phyloP scores from a whole-genome alignment of 768 basidiomycete species.

The Russula abietina region DNA sequence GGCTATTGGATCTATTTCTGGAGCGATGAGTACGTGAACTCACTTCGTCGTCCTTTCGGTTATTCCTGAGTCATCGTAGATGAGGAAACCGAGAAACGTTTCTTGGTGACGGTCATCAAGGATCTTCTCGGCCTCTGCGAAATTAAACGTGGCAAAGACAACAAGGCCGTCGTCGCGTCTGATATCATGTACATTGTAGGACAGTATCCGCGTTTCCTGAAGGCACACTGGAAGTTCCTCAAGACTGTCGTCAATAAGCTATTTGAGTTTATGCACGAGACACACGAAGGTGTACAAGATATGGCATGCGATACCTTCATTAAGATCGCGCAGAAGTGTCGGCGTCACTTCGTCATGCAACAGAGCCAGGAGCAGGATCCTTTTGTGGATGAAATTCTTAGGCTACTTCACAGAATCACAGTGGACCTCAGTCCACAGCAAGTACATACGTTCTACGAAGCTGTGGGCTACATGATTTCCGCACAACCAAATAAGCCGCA shows the following conservation, averaged over 20 bases:
- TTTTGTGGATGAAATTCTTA: constrained; percentile 95
- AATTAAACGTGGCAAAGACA: constrained; percentile 98
- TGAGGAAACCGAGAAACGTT: constrained; percentile 98
- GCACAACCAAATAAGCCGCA: constrained; percentile 97
- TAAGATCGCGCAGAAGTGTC: constrained; percentile 98
- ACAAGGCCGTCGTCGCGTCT: constrained; percentile 97
- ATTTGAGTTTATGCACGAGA: constrained; percentile 99
- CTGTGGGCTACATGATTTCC: constrained; percentile 98
- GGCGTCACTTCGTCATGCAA: constrained; percentile 97
- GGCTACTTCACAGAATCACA: constrained; percentile 87
- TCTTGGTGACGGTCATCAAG: constrained; percentile 98
- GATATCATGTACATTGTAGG: constrained; percentile 99
- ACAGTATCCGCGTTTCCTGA: constrained; percentile 98
- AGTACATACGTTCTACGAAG: constrained; percentile 98
- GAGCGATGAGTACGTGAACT: constrained; percentile 85
- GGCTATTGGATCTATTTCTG: constrained; percentile 99
- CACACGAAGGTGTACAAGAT: constrained; percentile 98
- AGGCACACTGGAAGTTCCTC: constrained; percentile 99
- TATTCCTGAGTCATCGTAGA: constrained; percentile 42
- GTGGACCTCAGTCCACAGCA: constrained; percentile 92
- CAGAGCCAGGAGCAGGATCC: constrained; percentile 96
- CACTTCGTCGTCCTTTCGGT: neutral
- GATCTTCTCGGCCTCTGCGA: constrained; percentile 95
- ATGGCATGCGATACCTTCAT: constrained; percentile 99
- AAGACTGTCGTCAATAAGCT: constrained; percentile 99